A percentile compares a stretch with the other conserved stretches of the same genome.
phyloP scores from a whole-genome alignment of 371 early-diverging fungal species.

The Zychaea mexicana region DNA sequence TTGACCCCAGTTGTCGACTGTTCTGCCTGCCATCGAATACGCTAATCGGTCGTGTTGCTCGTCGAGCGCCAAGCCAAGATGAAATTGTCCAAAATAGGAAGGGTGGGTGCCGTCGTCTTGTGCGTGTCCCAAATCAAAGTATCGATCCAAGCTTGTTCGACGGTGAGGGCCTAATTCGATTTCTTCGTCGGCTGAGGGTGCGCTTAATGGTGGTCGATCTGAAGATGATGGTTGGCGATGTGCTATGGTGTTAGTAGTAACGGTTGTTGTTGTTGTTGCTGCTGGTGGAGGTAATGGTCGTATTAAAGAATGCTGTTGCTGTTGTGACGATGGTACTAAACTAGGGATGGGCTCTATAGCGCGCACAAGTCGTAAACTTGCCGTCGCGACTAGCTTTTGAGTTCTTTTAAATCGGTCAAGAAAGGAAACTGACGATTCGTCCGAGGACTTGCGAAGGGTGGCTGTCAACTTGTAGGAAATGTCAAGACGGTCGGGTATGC shows the following conservation, averaged over 20 bases:
- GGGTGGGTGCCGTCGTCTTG: constrained; percentile 4
- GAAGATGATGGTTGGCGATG: neutral
- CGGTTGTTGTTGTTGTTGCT: too few species aligned
- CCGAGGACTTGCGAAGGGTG: constrained; percentile 9
- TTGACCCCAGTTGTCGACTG: constrained; percentile 19
- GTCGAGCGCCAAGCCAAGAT: constrained; percentile 24
- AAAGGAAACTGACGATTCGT: constrained; percentile 5
- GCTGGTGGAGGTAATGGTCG: neutral
- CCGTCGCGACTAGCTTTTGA: constrained; percentile 12
- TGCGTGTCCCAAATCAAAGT: constrained; percentile 10
- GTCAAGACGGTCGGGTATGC: constrained; percentile 32
- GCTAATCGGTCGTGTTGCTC: constrained; percentile 42
- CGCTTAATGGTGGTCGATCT: neutral
- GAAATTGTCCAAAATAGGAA: constrained; percentile 8
- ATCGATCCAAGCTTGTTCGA: constrained; percentile 16
- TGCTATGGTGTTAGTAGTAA: too few species aligned
- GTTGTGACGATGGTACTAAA: constrained; percentile 16
- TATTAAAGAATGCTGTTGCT: neutral
- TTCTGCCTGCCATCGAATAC: constrained; percentile 31
- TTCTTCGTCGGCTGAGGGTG: neutral
- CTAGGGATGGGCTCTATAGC: constrained; percentile 21
- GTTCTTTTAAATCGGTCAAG: constrained; percentile 8
- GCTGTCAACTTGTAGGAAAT: constrained; percentile 38
- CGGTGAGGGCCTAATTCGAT: neutral
- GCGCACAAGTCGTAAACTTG: constrained; percentile 6